Evolutionary conservation across 2,329 filamentous ascomycete genomes (phyloP).

Genomic region (Byssoonygena ceratinophila): DNA sequence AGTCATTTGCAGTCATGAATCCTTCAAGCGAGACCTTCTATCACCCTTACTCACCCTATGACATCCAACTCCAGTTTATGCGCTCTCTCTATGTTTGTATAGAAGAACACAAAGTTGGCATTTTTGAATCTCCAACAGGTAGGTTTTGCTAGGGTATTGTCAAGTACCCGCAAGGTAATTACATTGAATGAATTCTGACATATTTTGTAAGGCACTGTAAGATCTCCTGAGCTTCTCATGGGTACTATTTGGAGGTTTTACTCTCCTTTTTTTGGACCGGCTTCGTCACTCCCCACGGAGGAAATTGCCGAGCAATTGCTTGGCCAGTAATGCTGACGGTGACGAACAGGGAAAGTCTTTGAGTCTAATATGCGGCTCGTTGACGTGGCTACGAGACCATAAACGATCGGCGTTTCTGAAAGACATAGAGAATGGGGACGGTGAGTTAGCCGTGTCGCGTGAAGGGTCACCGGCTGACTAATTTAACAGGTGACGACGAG

Average conservation of each 20-base stretch:
- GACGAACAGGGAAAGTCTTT: slow-evolving; percentile 67
- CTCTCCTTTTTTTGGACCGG: neutral
- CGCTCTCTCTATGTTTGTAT: slow-evolving; percentile 67
- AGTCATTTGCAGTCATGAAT: slow-evolving; percentile 26
- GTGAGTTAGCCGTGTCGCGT: neutral
- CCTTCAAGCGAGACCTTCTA: slow-evolving; percentile 52
- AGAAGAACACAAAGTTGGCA: slow-evolving; percentile 68
- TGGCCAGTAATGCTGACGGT: neutral
- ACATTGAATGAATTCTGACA: neutral
- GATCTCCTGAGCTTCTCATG: neutral
- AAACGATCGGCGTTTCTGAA: slow-evolving; percentile 54
- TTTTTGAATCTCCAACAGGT: slow-evolving; percentile 89
- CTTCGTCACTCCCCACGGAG: neutral
- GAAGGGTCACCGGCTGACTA: neutral
- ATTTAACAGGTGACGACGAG: slow-evolving; percentile 47
- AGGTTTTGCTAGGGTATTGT: slow-evolving; percentile 23
- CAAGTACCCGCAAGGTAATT: neutral
- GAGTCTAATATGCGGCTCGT: slow-evolving; percentile 75
- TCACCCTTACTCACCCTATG: slow-evolving; percentile 78
- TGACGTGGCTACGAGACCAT: slow-evolving; percentile 83
- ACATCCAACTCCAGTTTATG: slow-evolving; percentile 85
- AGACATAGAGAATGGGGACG: slow-evolving; percentile 34
- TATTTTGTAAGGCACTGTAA: slow-evolving; percentile 8
- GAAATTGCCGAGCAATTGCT: no score
- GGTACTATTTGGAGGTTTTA: neutral